Base-by-base conservation (phyloP, 163 green algal genomes). In the Chlorella variabilis region DNA sequence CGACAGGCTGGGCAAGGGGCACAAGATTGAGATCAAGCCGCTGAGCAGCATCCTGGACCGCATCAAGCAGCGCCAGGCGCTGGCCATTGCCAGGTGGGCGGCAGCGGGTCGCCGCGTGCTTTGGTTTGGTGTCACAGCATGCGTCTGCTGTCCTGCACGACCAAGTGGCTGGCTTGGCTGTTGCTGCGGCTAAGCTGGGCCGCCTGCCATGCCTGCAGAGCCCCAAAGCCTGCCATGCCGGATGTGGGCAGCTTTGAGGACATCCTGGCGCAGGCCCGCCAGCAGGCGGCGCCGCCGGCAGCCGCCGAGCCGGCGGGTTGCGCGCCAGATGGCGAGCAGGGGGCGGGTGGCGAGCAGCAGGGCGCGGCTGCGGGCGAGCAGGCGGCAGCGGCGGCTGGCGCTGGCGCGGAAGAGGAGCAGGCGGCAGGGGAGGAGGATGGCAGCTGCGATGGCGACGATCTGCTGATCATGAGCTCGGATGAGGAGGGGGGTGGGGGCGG, bases 31-130 rank as follows among this genome's bases (percentile, higher is more conserved):
- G 63, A 71, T 83, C 39, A 76, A 78, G 62, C 78, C 83, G 21
- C 49, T 88, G 34, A 84, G 75, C 68, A 82, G 74, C 69, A 80
- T 88, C 17, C 75, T 90, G 69, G 83, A 78, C 21, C 79, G 73
- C 41, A 84, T 90, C 51, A 70, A 75, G 54, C 62, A 80, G 31
- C 66, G 86, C 15, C 84, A 90, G 80, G 78, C 82, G 51, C 71
- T 77, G 58, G 71, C 83, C 25, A 67, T 78, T 21, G 82, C 82
- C 58, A 87, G 77, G 85, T 89, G 48, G 11, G 45, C 11, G 45
- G 45, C 45, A 54, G 45, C 15, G 45, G 45, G 45, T 54, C 45
- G 11, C 45, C 45, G 45, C 11, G 45, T 15, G 11, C 45, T 54
- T 54, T 54, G 45, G n/a, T n/a, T 54, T 54, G 45, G 45, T 15